Percentiles rank a stretch among this genome's conserved stretches.
These are phyloP conservation scores for Musa itinerans DNA, from an alignment of 176 grass and related monocot genomes.

Conservation along the genomic window DNA sequence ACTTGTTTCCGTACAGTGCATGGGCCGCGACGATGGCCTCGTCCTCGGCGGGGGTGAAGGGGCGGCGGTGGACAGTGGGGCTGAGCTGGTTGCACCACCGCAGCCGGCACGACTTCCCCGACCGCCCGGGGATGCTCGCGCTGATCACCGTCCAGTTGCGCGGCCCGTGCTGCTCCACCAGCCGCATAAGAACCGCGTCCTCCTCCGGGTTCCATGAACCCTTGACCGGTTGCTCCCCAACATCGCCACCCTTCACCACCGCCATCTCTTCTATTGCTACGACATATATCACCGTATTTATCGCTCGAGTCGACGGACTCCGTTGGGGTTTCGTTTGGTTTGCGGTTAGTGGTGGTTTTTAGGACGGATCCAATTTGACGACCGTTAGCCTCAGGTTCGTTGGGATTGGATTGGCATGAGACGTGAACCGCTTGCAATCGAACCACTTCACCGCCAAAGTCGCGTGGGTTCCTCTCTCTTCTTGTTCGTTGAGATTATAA, in stretches of 20 bases:
- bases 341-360: too few relatives aligned
- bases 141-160: conserved; percentile 40
- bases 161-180: conserved; percentile 37
- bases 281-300: too few relatives aligned
- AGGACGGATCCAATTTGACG: too few relatives aligned
- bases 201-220: conserved; percentile 38
- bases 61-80: conserved; percentile 23
- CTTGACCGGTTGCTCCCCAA: neutral
- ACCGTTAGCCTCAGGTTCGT: too few relatives aligned
- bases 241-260: neutral
- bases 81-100: conserved; percentile 50
- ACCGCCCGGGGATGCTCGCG: conserved; percentile 17
- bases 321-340: too few relatives aligned
- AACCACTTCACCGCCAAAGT: too few relatives aligned
- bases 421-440: too few relatives aligned
- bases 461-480: too few relatives aligned
- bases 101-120: conserved; percentile 43
- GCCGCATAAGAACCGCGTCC: conserved; percentile 29
- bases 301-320: too few relatives aligned
- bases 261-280: neutral
- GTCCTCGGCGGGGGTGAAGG: conserved; percentile 34
- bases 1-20: conserved; percentile 45
- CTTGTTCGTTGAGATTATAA: too few relatives aligned
- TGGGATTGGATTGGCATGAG: too few relatives aligned
- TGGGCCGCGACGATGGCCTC: conserved; percentile 25